These are phyloP conservation scores for Ramaria rubella DNA, from an alignment of 768 basidiomycete genomes.

Conservation along the genomic window DNA sequence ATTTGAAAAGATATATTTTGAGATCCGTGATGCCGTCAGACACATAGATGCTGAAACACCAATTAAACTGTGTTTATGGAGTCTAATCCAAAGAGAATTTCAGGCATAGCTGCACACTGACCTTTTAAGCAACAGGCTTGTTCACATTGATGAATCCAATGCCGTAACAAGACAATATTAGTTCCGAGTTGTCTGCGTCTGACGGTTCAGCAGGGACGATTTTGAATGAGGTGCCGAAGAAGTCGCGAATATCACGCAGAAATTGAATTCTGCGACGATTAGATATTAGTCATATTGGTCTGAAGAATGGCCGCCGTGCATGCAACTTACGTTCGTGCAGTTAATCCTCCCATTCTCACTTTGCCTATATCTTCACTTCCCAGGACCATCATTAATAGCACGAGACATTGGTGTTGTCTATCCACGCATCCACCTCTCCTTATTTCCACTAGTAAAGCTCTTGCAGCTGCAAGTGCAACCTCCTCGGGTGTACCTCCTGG, in stretches of 20 bases:
- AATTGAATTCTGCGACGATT: slow-evolving; percentile 70
- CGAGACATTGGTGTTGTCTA: slow-evolving; percentile 77
- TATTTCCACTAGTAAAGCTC: slow-evolving; percentile 73
- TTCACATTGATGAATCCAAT: slow-evolving; percentile 89
- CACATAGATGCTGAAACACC: too few relatives aligned
- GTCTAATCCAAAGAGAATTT: too few relatives aligned
- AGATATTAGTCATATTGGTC: not conserved
- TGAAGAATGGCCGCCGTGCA: not conserved
- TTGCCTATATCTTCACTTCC: slow-evolving; percentile 96
- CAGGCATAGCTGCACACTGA: too few relatives aligned
- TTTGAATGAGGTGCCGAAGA: slow-evolving; percentile 93
- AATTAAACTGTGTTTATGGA: too few relatives aligned
- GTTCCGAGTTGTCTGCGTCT: slow-evolving; percentile 44
- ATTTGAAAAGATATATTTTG: too few relatives aligned
- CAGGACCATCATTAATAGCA: slow-evolving; percentile 87
- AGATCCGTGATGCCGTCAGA: too few relatives aligned
- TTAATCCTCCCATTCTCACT: slow-evolving; percentile 80
- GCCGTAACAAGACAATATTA: slow-evolving; percentile 86
- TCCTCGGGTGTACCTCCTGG: slow-evolving; percentile 90
- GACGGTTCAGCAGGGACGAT: slow-evolving; percentile 56
- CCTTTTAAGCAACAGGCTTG: slow-evolving; percentile 58
- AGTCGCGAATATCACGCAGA: slow-evolving; percentile 69
- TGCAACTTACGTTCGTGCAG: slow-evolving; percentile 65
- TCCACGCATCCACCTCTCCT: slow-evolving; percentile 85
- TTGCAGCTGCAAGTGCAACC: slow-evolving; percentile 75